These are phyloP conservation scores for Aquilaria malaccensis DNA, from an alignment of 345 rosid genomes.

Conservation along the genomic window DNA sequence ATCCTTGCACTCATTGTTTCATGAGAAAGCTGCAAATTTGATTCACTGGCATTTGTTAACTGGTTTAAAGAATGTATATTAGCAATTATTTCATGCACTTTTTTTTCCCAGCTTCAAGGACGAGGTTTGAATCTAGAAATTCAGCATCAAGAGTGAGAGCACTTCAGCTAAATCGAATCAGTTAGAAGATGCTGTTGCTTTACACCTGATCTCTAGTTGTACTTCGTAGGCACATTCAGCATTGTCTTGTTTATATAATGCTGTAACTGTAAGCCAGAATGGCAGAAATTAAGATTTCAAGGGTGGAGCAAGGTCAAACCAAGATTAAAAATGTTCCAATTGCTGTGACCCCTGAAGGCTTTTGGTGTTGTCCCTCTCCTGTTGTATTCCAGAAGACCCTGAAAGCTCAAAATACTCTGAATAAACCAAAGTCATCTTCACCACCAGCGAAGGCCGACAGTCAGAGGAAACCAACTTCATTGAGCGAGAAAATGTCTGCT, in stretches of 20 bases:
- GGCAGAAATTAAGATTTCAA: conserved; percentile 81
- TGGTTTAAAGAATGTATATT: too few relatives aligned
- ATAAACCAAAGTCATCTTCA: conserved; percentile 57
- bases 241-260: conserved; percentile 7
- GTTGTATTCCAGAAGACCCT: conserved; percentile 78
- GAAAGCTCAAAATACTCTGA: conserved; percentile 55
- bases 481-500: conserved; percentile 48
- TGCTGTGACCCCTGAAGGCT: conserved; percentile 97
- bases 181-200: too few relatives aligned
- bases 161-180: too few relatives aligned
- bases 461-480: conserved; percentile 40
- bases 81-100: too few relatives aligned
- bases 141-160: too few relatives aligned
- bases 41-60: too few relatives aligned
- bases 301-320: conserved; percentile 72
- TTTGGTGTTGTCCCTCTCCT: conserved; percentile 99
- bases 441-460: conserved; percentile 36
- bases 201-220: too few relatives aligned
- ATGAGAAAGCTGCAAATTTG: too few relatives aligned
- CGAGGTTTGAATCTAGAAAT: not conserved
- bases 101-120: too few relatives aligned
- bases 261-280: conserved; percentile 30
- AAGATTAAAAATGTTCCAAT: conserved; percentile 87
- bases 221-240: too few relatives aligned
- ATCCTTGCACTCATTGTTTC: too few relatives aligned